phyloP scores from a whole-genome alignment of 306 rosid species.

The Pueraria montana region DNA sequence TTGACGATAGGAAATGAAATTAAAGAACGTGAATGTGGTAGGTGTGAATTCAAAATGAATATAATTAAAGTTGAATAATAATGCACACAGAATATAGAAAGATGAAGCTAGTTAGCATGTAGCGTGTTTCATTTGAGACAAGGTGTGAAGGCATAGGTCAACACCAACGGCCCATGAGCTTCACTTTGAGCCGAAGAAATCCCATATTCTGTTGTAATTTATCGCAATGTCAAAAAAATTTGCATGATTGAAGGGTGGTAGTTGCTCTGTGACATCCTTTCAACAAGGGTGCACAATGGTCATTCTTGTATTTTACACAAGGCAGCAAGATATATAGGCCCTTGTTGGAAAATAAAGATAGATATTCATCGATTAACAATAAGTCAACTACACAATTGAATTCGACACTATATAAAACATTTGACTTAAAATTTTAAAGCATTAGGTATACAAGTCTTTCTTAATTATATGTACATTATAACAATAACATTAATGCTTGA shows the following conservation, averaged over 20 bases:
- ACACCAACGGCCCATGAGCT: slow-evolving; percentile 42
- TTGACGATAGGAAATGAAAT: slow-evolving; percentile 45
- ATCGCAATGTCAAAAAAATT: slow-evolving; percentile 22
- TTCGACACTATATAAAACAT: no score
- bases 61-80: slow-evolving; percentile 51
- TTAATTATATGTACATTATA: no score
- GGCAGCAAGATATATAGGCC: background rate
- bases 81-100: slow-evolving; percentile 32
- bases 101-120: slow-evolving; percentile 14
- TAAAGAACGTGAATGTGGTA: slow-evolving; percentile 50
- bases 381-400: no score
- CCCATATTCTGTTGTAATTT: background rate
- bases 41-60: slow-evolving; percentile 50
- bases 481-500: no score
- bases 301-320: background rate
- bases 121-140: slow-evolving; percentile 45
- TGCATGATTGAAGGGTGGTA: slow-evolving; percentile 53
- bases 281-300: background rate
- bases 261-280: slow-evolving; percentile 22
- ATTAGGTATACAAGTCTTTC: no score
- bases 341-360: background rate
- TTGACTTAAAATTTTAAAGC: no score
- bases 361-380: no score
- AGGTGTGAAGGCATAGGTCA: slow-evolving; percentile 45
- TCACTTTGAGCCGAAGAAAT: slow-evolving; percentile 13